These are phyloP conservation scores for Xanthoconium separans DNA, from an alignment of 1,284 basidiomycete species.

Conservation along the genomic window DNA sequence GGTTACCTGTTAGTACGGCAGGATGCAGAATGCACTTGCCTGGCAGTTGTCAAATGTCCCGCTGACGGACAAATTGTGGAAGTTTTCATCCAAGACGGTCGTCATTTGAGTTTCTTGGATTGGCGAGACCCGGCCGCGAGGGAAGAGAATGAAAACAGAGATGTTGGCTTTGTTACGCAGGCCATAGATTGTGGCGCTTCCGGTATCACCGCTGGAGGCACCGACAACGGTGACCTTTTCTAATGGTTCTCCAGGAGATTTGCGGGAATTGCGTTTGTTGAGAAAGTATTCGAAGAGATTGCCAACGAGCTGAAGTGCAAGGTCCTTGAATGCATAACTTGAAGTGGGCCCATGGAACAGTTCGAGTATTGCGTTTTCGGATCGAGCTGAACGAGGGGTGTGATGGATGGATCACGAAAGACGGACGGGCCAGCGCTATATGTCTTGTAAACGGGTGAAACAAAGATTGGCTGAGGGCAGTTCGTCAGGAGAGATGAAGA, in stretches of 20 bases:
- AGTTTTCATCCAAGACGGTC: slow-evolving; percentile 92
- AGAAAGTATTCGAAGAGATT: slow-evolving; percentile 98
- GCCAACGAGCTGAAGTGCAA: slow-evolving; percentile 94
- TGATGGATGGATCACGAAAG: slow-evolving; percentile 84
- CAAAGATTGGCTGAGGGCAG: slow-evolving; percentile 79
- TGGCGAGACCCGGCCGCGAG: slow-evolving; percentile 95
- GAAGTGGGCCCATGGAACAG: slow-evolving; percentile 98
- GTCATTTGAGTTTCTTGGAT: slow-evolving; percentile 99
- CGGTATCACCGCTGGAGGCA: slow-evolving; percentile 97
- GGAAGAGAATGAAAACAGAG: slow-evolving; percentile 97
- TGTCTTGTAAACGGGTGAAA: slow-evolving; percentile 76
- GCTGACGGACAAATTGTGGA: slow-evolving; percentile 92
- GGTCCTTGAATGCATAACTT: slow-evolving; percentile 99
- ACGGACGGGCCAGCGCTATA: slow-evolving; percentile 56
- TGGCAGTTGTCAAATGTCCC: slow-evolving; percentile 99
- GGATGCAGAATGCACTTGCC: slow-evolving; percentile 39
- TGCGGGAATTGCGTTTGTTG: slow-evolving; percentile 68
- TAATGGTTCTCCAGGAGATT: slow-evolving; percentile 51
- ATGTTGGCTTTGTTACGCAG: slow-evolving; percentile 91
- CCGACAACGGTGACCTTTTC: slow-evolving; percentile 93
- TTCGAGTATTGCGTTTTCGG: slow-evolving; percentile 81
- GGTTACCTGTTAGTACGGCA: not conserved
- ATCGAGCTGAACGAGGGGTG: slow-evolving; percentile 77
- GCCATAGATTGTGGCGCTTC: slow-evolving; percentile 98
- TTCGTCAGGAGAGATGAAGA: slow-evolving; percentile 86